Conservation (phyloP, 2,329 filamentous ascomycete species). For the Tothia fuscella region DNA sequence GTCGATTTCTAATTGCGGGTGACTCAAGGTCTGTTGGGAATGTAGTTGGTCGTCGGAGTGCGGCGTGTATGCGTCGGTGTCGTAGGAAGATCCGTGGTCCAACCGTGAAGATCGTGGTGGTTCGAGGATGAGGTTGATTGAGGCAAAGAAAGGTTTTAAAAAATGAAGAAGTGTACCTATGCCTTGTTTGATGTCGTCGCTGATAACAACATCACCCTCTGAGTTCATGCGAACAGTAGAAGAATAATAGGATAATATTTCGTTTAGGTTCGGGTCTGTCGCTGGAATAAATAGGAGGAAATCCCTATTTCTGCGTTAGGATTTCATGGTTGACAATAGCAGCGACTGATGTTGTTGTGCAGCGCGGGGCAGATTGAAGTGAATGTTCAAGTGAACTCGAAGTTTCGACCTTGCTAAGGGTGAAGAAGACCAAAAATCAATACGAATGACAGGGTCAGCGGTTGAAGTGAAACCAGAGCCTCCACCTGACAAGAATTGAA, state of each 20-base stretch:
- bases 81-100: conserved; percentile 1
- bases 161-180: conserved; percentile 71
- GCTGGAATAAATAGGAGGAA: conserved; percentile 83
- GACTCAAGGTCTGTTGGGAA: too few relatives aligned
- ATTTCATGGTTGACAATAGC: conserved; percentile 9
- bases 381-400: background rate
- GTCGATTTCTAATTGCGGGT: too few relatives aligned
- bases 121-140: conserved; percentile 39
- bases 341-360: background rate
- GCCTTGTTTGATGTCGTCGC: conserved; percentile 81
- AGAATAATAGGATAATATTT: conserved; percentile 83
- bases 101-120: conserved; percentile 13
- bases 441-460: too few relatives aligned
- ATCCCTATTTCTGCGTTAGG: conserved; percentile 44
- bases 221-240: conserved; percentile 79
- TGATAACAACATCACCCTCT: conserved; percentile 87
- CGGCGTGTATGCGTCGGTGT: background rate
- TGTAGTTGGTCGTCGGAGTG: background rate
- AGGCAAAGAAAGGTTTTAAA: conserved; percentile 65
- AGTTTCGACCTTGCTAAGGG: too few relatives aligned
- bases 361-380: background rate
- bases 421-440: too few relatives aligned
- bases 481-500: too few relatives aligned
- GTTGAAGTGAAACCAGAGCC: background rate
- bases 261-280: conserved; percentile 58